These are phyloP conservation scores for Thielaviopsis cerberus DNA, from an alignment of 2,329 filamentous ascomycete species.

Conservation along the genomic window DNA sequence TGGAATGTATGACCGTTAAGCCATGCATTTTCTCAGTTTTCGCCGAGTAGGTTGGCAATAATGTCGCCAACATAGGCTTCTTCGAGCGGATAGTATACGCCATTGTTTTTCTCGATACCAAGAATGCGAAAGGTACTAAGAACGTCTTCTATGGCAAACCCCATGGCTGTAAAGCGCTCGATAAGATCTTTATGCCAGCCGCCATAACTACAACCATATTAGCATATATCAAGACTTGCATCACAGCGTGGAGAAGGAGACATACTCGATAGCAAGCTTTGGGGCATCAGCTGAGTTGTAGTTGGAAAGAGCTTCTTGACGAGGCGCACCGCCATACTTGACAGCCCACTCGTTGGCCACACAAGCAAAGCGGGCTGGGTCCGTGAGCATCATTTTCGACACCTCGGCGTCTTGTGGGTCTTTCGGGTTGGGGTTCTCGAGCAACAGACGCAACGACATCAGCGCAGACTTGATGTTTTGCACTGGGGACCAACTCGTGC, in stretches of 20 bases:
- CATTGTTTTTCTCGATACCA: slow-evolving; percentile 60
- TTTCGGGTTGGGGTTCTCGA: slow-evolving; percentile 84
- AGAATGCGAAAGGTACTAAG: slow-evolving; percentile 68
- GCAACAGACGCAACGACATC: slow-evolving; percentile 78
- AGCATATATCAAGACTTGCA: background rate
- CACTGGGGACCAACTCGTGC: slow-evolving; percentile 82
- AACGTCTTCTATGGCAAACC: slow-evolving; percentile 73
- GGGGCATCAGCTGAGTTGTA: background rate
- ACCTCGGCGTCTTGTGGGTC: slow-evolving; percentile 96
- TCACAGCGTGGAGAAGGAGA: background rate
- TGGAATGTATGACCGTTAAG: too few species aligned
- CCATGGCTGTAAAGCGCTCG: slow-evolving; percentile 74
- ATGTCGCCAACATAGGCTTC: slow-evolving; percentile 82
- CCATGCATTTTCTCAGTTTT: too few species aligned
- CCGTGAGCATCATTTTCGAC: slow-evolving; percentile 67
- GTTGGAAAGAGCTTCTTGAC: slow-evolving; percentile 19
- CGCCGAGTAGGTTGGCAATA: slow-evolving; percentile 65
- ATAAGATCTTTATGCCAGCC: slow-evolving; percentile 76
- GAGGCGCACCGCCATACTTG: slow-evolving; percentile 58
- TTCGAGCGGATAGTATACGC: slow-evolving; percentile 70
- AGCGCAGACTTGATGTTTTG: slow-evolving; percentile 91
- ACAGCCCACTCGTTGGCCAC: slow-evolving; percentile 85
- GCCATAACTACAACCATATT: slow-evolving; percentile 40
- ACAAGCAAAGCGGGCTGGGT: slow-evolving; percentile 60
- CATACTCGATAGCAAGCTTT: slow-evolving; percentile 14